Conservation (phyloP, 768 basidiomycete genomes). For the Serendipita sp. region DNA sequence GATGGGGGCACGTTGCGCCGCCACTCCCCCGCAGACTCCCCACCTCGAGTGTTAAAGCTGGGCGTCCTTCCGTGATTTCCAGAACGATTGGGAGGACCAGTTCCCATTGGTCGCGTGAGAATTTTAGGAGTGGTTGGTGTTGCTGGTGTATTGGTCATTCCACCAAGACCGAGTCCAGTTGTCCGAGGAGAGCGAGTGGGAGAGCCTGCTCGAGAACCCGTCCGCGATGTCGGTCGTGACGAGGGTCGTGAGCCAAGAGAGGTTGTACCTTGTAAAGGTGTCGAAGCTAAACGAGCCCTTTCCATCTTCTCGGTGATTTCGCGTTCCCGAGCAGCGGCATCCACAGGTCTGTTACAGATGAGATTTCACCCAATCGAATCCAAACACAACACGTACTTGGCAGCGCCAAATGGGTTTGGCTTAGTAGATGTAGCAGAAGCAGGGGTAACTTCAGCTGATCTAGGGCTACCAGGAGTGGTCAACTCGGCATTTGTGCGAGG, state of each 20-base stretch:
- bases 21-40: conserved; percentile 15
- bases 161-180: not conserved
- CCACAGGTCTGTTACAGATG: conserved; percentile 48
- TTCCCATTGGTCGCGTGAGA: not conserved
- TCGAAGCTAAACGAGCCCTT: conserved; percentile 29
- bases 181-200: not conserved
- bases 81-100: not conserved
- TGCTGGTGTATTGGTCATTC: conserved; percentile 19
- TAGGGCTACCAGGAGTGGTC: conserved; percentile 58
- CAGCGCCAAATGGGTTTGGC: conserved; percentile 72
- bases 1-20: conserved; percentile 26
- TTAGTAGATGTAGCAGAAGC: conserved; percentile 27
- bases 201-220: conserved; percentile 3
- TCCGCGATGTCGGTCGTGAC: not conserved
- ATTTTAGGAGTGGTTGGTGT: not conserved
- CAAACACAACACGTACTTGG: conserved; percentile 34
- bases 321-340: conserved; percentile 60
- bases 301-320: conserved; percentile 57
- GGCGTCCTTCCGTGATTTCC: conserved; percentile 31
- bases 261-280: conserved; percentile 20
- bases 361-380: conserved; percentile 6
- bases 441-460: conserved; percentile 36
- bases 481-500: conserved; percentile 60
- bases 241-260: conserved; percentile 10
- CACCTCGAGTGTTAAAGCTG: conserved; percentile 20